Percentiles rank a stretch among this genome's conserved stretches.
These are phyloP conservation scores for Chaetomiaceae sp. DNA, from an alignment of 2,329 filamentous ascomycete species.

Conservation along the genomic window DNA sequence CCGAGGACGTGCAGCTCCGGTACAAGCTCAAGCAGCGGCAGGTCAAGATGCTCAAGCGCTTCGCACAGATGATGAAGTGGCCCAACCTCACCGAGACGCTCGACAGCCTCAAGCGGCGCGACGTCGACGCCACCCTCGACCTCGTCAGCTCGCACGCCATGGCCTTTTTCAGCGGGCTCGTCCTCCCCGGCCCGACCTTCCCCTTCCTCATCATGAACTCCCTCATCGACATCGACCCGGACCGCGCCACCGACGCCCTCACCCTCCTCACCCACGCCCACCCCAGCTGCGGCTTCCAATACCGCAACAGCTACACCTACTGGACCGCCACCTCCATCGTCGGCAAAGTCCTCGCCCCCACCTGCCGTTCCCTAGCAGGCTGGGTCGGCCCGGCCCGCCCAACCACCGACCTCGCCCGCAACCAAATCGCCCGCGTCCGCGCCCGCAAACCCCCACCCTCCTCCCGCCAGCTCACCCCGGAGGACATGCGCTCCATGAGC, in stretches of 20 bases:
- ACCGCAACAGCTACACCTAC: conserved; percentile 68
- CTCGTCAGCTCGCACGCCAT: conserved; percentile 64
- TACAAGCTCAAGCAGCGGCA: conserved; percentile 63
- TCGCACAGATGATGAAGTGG: conserved; percentile 72
- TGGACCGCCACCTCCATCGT: conserved; percentile 70
- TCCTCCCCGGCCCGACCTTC: conserved; percentile 63
- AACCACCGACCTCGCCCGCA: conserved; percentile 60
- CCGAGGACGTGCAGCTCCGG: conserved; percentile 56
- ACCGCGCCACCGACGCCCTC: conserved; percentile 59
- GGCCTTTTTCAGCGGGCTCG: conserved; percentile 71
- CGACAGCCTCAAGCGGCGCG: conserved; percentile 55
- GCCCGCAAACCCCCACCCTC: conserved; percentile 55
- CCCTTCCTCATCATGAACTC: conserved; percentile 76
- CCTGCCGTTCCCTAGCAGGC: conserved; percentile 64
- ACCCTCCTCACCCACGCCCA: conserved; percentile 64
- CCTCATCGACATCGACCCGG: conserved; percentile 68
- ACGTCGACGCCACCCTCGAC: conserved; percentile 54
- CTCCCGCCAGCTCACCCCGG: conserved; percentile 42
- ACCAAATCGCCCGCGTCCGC: conserved; percentile 66
- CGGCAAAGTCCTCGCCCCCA: conserved; percentile 69
- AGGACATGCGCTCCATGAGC: conserved; percentile 61
- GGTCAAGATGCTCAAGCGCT: conserved; percentile 62
- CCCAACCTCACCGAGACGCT: conserved; percentile 64
- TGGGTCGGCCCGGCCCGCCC: conserved; percentile 71
- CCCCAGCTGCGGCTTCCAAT: conserved; percentile 69